Conservation (phyloP, 2,329 filamentous ascomycete species). For the Paecilomyces sp. region DNA sequence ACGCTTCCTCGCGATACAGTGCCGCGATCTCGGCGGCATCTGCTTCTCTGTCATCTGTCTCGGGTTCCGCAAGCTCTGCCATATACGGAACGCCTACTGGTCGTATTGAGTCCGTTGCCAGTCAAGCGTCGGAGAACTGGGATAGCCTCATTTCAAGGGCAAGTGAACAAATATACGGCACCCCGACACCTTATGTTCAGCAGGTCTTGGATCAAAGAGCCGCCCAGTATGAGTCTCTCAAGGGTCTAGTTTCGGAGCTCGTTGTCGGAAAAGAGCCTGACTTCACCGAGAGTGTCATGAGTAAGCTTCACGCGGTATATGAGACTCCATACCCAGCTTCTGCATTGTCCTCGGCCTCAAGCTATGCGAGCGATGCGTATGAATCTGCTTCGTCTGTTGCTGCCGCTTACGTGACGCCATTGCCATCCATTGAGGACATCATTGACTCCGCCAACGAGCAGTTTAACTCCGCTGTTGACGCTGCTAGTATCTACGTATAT, state of each 20-base stretch:
- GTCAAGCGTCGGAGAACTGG: constrained; percentile 56
- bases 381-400: constrained; percentile 33
- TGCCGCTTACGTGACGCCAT: constrained; percentile 41
- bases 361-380: constrained; percentile 43
- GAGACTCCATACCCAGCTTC: constrained; percentile 48
- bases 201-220: constrained; percentile 56
- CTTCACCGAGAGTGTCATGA: constrained; percentile 74
- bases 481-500: constrained; percentile 52
- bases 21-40: constrained; percentile 39
- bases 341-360: constrained; percentile 43
- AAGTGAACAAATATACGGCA: constrained; percentile 63
- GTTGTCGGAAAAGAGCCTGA: constrained; percentile 69
- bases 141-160: constrained; percentile 57
- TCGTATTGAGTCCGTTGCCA: constrained; percentile 41
- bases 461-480: constrained; percentile 52
- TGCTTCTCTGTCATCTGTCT: constrained; percentile 30
- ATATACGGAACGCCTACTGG: constrained; percentile 40
- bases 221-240: constrained; percentile 62
- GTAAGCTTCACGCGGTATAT: constrained; percentile 64
- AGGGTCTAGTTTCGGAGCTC: constrained; percentile 67
- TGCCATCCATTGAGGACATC: constrained; percentile 51
- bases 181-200: constrained; percentile 55
- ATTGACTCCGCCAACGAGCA: constrained; percentile 51
- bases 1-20: constrained; percentile 40
- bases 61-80: constrained; percentile 34